Conservation (phyloP, 495 filamentous ascomycete genomes). For the Sporormia fimetaria region DNA sequence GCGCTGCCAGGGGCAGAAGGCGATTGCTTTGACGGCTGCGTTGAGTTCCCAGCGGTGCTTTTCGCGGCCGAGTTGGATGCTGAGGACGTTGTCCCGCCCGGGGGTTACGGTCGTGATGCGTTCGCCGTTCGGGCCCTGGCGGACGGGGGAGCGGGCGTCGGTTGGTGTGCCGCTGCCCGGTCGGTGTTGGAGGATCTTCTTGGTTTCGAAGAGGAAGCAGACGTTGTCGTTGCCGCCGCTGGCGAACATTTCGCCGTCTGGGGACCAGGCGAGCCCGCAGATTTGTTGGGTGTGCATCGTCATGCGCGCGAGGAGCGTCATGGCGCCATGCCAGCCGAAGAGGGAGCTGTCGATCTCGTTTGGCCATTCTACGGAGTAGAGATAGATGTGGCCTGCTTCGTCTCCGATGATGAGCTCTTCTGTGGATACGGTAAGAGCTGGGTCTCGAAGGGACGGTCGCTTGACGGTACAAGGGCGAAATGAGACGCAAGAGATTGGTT, state of each 20-base stretch:
- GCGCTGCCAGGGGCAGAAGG: slow-evolving; percentile 91
- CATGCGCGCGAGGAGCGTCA: slow-evolving; percentile 68
- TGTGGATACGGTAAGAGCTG: slow-evolving; percentile 35
- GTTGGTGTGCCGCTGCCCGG: slow-evolving; percentile 9
- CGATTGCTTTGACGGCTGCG: slow-evolving; percentile 92
- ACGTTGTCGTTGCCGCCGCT: slow-evolving; percentile 88
- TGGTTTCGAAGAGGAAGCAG: slow-evolving; percentile 68
- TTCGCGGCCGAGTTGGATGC: slow-evolving; percentile 41
- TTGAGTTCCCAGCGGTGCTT: slow-evolving; percentile 66
- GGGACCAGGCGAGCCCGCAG: slow-evolving; percentile 84
- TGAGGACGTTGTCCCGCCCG: slow-evolving; percentile 19
- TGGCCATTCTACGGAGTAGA: slow-evolving; percentile 87
- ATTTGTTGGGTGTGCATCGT: slow-evolving; percentile 78
- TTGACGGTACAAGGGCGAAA: slow-evolving; percentile 46
- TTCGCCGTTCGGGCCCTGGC: slow-evolving; percentile 19
- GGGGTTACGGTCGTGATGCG: slow-evolving; percentile 18
- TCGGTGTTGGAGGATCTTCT: slow-evolving; percentile 41
- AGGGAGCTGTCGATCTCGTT: slow-evolving; percentile 33
- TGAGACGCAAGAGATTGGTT: slow-evolving; percentile 62
- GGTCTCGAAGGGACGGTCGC: slow-evolving; percentile 25
- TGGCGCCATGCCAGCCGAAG: slow-evolving; percentile 60
- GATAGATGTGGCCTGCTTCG: slow-evolving; percentile 72
- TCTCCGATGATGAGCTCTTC: slow-evolving; percentile 88
- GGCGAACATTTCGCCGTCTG: slow-evolving; percentile 63
- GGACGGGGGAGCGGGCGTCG: slow-evolving; percentile 14